Base-by-base conservation (phyloP, 2,329 filamentous ascomycete genomes). In the Colletotrichum sp. region DNA sequence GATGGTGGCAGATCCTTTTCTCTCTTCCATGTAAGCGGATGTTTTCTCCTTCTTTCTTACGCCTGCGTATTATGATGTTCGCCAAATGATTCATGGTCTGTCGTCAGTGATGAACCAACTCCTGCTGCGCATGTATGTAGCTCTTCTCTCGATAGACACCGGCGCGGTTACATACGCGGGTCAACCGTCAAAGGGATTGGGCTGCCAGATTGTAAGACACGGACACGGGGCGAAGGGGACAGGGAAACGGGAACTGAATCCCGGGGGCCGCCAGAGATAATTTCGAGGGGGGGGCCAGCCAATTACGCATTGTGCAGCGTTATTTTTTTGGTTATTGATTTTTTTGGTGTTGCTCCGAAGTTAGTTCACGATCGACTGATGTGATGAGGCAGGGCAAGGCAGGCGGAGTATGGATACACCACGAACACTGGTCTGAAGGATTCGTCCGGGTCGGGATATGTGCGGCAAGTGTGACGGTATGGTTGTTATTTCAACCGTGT, bases 1-100 rank as follows among this genome's bases (percentile, higher is more conserved):
- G 69, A 48, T 48, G 38, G 43, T 64, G 69, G 73, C 28, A 73
- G 73, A 73, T 73, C 73, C 56, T 68, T 67, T 67, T 67, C 61
- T 67, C 69, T 26, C 55, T 74, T 26, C 18, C 48, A 38, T 30
- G 14, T 62, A 52, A 24, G n/a, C 24, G 38, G 24, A 73, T 63
- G 56, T 75, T 62, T 67, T 48, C 69, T 73, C 56, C 34, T 62
- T 66, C 13, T 52, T 30, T 63, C 30, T 12, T 67, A 34, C 36
- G 61, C n/a, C 58, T 36, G 58, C 8, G 32, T 69, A 69, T 61
- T 64, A 26, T 73, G 69, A 75, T 75, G 48, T 65, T 28, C 43
- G 43, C 3, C 14, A 59, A 24, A 24, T 63, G 62, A 71, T 32
- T 62, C 69, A 67, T 58, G 69, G 36, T 38, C 32, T 14, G 58